Percentiles rank a stretch among this genome's conserved stretches.
phyloP scores from a whole-genome alignment of 106 monocot species.

The Allium cepa region DNA sequence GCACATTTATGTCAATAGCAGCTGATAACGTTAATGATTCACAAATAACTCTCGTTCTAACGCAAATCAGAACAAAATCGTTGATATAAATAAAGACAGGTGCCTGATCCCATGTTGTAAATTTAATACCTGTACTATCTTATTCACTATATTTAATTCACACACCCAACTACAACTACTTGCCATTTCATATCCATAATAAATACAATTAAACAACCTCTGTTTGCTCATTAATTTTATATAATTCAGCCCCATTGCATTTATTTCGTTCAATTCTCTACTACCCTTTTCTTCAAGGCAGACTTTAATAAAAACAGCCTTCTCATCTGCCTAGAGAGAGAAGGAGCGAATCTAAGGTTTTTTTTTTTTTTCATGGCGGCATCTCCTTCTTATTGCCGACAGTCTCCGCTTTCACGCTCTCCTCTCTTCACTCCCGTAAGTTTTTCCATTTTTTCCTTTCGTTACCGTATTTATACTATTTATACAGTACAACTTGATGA shows the following conservation, averaged over 20 bases:
- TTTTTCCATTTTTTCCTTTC: not conserved
- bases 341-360: not conserved
- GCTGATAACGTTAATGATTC: no score
- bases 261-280: not conserved
- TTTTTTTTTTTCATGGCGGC: not conserved
- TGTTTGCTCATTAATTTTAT: not conserved
- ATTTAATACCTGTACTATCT: not conserved
- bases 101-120: not conserved
- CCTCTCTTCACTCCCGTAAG: constrained; percentile 3
- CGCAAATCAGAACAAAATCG: no score
- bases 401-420: not conserved
- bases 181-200: not conserved
- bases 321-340: not conserved
- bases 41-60: no score
- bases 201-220: not conserved
- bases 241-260: not conserved
- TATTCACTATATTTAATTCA: not conserved
- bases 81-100: not conserved
- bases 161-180: not conserved
- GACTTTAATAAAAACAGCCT: no score
- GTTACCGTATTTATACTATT: not conserved
- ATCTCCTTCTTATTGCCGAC: not conserved
- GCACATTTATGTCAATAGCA: no score
- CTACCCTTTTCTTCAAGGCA: not conserved
- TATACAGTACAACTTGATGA: no score